Evolutionary conservation across 1,139 yeast species (phyloP).

Genomic region (Geotrichum aggregatum): DNA sequence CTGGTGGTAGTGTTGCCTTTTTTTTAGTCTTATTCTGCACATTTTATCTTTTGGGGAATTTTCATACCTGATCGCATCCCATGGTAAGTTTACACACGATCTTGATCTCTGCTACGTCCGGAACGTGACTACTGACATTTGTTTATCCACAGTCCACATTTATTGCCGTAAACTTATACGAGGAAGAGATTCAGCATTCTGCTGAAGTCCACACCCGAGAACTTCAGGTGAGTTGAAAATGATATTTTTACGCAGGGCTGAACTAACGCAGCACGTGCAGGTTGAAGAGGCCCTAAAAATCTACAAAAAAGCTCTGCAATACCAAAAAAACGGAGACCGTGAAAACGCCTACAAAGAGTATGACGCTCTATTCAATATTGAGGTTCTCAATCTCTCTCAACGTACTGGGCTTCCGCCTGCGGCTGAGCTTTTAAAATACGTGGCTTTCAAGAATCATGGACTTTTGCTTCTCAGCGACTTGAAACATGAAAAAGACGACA

Average conservation of each 20-base stretch:
- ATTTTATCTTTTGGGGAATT: neutral
- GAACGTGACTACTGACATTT: neutral
- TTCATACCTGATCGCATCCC: neutral
- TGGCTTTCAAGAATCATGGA: constrained; percentile 79
- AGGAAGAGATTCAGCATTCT: constrained; percentile 64
- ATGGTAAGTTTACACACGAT: neutral
- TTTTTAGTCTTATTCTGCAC: constrained; percentile 4
- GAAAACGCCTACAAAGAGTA: constrained; percentile 54
- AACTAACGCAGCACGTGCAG: constrained; percentile 33
- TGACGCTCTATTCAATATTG: constrained; percentile 60
- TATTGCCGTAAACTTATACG: constrained; percentile 71
- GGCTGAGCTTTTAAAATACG: constrained; percentile 65
- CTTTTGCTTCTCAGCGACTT: constrained; percentile 59
- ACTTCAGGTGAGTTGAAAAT: constrained; percentile 45
- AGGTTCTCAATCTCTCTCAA: constrained; percentile 47
- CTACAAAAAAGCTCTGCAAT: constrained; percentile 64
- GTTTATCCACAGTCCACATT: constrained; percentile 53
- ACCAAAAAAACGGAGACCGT: constrained; percentile 52
- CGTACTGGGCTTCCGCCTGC: constrained; percentile 55
- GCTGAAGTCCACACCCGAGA: constrained; percentile 87
- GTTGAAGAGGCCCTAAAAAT: constrained; percentile 80
- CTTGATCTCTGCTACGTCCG: neutral
- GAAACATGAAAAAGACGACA: constrained; percentile 27
- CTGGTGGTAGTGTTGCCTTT: constrained; percentile 14
- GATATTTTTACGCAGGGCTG: neutral